A percentile compares a stretch with the other conserved stretches of the same genome.
Evolutionary conservation across 192 early-diverging fungal species (phyloP).

Genomic region (Podila horticola): DNA sequence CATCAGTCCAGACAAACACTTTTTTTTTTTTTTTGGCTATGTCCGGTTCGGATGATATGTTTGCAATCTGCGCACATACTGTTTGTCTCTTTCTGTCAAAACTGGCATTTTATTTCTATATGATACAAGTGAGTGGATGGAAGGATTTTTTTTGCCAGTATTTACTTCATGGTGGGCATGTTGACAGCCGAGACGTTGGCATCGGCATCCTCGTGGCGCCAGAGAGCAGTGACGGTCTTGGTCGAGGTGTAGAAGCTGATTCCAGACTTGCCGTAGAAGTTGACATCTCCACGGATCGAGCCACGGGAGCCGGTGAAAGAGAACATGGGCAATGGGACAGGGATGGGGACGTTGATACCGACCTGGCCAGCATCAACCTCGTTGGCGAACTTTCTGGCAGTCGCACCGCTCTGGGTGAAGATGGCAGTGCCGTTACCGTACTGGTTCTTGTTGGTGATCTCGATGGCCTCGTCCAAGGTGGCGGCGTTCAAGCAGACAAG

Average conservation of each 20-base stretch:
- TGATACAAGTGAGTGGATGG: conserved; percentile 5
- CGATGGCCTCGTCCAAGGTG: conserved; percentile 92
- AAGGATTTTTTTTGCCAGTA: background rate
- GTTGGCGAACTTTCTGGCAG: conserved; percentile 86
- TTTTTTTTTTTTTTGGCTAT: no score
- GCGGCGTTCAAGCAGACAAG: conserved; percentile 84
- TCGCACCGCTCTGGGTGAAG: conserved; percentile 92
- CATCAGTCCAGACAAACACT: no score
- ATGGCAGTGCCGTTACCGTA: conserved; percentile 90
- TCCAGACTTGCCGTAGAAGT: conserved; percentile 89
- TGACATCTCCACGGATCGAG: conserved; percentile 92
- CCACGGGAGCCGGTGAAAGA: conserved; percentile 93
- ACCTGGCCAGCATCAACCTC: conserved; percentile 96
- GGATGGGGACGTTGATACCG: conserved; percentile 91
- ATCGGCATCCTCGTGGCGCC: conserved; percentile 88
- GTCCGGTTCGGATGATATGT: no score
- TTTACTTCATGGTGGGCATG: conserved; percentile 85
- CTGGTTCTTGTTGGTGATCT: conserved; percentile 87
- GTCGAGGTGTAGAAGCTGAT: conserved; percentile 90
- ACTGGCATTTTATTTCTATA: conserved; percentile 3
- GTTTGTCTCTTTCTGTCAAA: no score
- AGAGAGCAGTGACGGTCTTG: conserved; percentile 96
- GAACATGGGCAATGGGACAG: conserved; percentile 97
- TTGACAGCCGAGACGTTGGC: conserved; percentile 74
- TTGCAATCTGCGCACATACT: no score